Conservation (phyloP, 805 yeast genomes). For the Starmerella floricola region DNA sequence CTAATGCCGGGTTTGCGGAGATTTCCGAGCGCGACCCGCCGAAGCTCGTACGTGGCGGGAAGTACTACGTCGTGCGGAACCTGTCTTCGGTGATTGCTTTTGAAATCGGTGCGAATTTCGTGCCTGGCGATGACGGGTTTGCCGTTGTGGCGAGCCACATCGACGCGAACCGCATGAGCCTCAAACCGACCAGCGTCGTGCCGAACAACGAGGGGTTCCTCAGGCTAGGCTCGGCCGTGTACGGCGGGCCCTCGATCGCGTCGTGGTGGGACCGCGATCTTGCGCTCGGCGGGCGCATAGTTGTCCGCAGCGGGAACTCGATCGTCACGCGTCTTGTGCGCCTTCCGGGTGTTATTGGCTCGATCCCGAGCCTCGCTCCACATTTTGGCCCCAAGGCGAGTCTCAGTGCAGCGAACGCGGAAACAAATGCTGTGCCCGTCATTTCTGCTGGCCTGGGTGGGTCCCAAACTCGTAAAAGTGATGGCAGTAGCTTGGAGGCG, state of each 20-base stretch:
- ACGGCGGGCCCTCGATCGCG: constrained; percentile 86
- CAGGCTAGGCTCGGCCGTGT: constrained; percentile 85
- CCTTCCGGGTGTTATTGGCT: constrained; percentile 67
- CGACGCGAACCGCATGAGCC: constrained; percentile 78
- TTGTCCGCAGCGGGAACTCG: constrained; percentile 43
- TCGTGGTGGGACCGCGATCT: constrained; percentile 95
- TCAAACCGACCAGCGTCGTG: constrained; percentile 75
- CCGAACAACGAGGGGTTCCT: constrained; percentile 48
- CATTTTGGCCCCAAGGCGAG: constrained; percentile 60
- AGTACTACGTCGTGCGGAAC: constrained; percentile 60
- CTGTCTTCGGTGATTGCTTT: constrained; percentile 62
- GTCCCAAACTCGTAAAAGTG: too few relatives aligned
- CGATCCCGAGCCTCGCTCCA: constrained; percentile 90
- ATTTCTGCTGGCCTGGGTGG: constrained; percentile 60
- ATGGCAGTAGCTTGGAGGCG: too few relatives aligned
- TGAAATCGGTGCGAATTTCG: constrained; percentile 54
- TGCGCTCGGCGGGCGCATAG: constrained; percentile 82
- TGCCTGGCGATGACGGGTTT: constrained; percentile 66
- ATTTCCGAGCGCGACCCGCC: constrained; percentile 48
- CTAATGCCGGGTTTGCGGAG: constrained; percentile 57
- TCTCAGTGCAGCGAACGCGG: constrained; percentile 58
- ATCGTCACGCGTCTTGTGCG: constrained; percentile 48
- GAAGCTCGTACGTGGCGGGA: constrained; percentile 41
- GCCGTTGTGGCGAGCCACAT: constrained; percentile 92
- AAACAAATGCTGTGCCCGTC: constrained; percentile 74